Evolutionary conservation across 1,139 yeast genomes (phyloP).

Genomic region (Kluyveromyces marxianus): DNA sequence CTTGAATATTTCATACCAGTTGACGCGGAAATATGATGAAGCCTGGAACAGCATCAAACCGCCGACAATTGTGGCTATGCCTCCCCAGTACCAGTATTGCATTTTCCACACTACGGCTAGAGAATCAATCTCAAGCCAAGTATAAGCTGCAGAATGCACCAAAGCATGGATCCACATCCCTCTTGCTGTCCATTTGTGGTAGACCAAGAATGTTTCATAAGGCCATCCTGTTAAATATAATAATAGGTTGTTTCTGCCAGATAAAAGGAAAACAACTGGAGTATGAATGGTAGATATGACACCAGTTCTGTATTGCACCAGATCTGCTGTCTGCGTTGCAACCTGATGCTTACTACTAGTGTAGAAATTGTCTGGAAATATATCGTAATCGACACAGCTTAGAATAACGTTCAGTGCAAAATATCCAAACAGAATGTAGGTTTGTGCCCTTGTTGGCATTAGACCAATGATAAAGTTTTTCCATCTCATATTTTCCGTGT

Average conservation of each 20-base stretch:
- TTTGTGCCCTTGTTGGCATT: slow-evolving; percentile 48
- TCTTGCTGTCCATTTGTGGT: slow-evolving; percentile 59
- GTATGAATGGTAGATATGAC: slow-evolving; percentile 37
- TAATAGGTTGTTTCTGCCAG: slow-evolving; percentile 57
- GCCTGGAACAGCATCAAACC: slow-evolving; percentile 39
- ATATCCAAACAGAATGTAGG: slow-evolving; percentile 42
- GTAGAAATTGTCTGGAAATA: slow-evolving; percentile 34
- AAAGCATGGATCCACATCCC: slow-evolving; percentile 25
- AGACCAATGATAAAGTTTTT: slow-evolving; percentile 10
- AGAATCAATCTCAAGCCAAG: slow-evolving; percentile 31
- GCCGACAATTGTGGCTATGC: slow-evolving; percentile 38
- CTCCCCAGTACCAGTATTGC: slow-evolving; percentile 36
- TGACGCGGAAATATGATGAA: slow-evolving; percentile 40
- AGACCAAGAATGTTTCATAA: slow-evolving; percentile 46
- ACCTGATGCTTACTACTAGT: slow-evolving; percentile 27
- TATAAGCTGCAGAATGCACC: slow-evolving; percentile 45
- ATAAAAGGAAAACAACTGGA: slow-evolving; percentile 44
- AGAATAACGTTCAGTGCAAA: slow-evolving; percentile 39
- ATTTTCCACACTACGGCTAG: slow-evolving; percentile 27
- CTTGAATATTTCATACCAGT: slow-evolving; percentile 56
- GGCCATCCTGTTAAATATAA: slow-evolving; percentile 61
- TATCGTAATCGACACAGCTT: slow-evolving; percentile 29
- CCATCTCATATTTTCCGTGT: slow-evolving; percentile 1
- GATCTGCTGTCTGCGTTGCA: slow-evolving; percentile 33
- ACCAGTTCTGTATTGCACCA: slow-evolving; percentile 43